Evolutionary conservation across 139 green algal genomes (phyloP).

Genomic region (Picochlorum sp.): DNA sequence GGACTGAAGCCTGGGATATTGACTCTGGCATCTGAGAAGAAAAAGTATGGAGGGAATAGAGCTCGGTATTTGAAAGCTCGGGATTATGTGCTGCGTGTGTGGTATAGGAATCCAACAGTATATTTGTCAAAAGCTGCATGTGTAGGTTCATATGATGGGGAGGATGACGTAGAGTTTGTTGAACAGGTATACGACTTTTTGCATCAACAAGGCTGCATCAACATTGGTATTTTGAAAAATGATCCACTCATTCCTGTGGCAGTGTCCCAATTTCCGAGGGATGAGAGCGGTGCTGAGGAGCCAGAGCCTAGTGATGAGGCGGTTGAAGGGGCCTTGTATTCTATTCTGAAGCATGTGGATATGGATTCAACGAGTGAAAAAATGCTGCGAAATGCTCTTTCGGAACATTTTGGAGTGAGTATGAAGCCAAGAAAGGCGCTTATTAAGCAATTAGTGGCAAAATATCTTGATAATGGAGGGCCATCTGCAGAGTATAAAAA

Average conservation of each 20-base stretch:
- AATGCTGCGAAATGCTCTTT: constrained; percentile 45
- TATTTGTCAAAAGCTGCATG: constrained; percentile 31
- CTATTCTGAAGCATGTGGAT: constrained; percentile 11
- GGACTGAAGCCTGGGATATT: constrained; percentile 38
- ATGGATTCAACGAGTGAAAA: constrained; percentile 55
- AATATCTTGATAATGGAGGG: constrained; percentile 8
- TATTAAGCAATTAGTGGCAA: constrained; percentile 29
- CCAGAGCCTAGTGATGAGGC: constrained; percentile 21
- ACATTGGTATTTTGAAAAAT: constrained; percentile 44
- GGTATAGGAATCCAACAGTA: constrained; percentile 30
- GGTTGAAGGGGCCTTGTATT: constrained; percentile 22
- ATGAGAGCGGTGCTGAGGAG: not conserved
- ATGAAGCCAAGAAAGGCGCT: constrained; percentile 34
- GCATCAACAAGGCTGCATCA: constrained; percentile 56
- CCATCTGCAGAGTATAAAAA: constrained; percentile 7
- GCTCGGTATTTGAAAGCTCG: constrained; percentile 36
- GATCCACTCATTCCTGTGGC: constrained; percentile 21
- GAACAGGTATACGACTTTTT: constrained; percentile 45
- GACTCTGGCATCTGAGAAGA: constrained; percentile 36
- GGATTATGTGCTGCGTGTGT: constrained; percentile 41
- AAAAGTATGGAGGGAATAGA: constrained; percentile 26
- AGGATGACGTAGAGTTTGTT: constrained; percentile 9
- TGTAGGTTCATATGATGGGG: constrained; percentile 17
- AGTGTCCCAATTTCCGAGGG: not conserved
- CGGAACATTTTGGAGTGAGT: constrained; percentile 30